Evolutionary conservation across 768 basidiomycete genomes (phyloP), one percentile per base, ranked within the genome.

Genomic region (Chalciporus piperatus): DNA sequence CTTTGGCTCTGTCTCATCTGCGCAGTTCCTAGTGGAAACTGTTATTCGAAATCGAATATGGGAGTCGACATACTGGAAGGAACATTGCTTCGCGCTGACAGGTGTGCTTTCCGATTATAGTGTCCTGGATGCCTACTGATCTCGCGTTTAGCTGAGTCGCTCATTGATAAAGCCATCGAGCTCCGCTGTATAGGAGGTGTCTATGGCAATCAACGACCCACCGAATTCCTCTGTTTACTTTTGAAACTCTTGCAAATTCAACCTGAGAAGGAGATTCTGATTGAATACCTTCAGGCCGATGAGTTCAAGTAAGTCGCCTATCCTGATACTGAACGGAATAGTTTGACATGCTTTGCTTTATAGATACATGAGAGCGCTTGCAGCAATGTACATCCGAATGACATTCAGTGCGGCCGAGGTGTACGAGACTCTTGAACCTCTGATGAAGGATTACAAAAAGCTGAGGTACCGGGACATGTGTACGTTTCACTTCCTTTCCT

Each of bases 81-180:
- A 99, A 67, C 92, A 97, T 59, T 99, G 96, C 66, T 99, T 99
- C 66, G 96, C 96, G 19, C 75, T 99, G 42, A 97, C 92, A 54
- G 92, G 93, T 90, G 45, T 45, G 78, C 70, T 41, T 44, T 13
- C 16, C 19, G 9, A 35, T 4, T 51, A 3, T 30, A 44, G 55
- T n/a, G 23, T 50, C 33, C 30, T 42, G 30, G 6, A 45, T 7
- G 12, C 19, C 44, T 52, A 46, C 38, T 52, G 37, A 54, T 39
- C 13, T 52, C 30, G 11, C n/a, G 1, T 30, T 16, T 58, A 95
- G 94, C 97, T 20, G 97, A 94, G 64, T 87, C 81, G 27, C 74
- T 99, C 43, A 98, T 98, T 58, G 95, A 99, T 72, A 91, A 89
- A 62, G 89, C 95, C 6, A 85, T 96, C 55, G 86, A 86, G 59